Base-by-base conservation (phyloP, 2,329 filamentous ascomycete genomes). In the Microsporum audouinii region DNA sequence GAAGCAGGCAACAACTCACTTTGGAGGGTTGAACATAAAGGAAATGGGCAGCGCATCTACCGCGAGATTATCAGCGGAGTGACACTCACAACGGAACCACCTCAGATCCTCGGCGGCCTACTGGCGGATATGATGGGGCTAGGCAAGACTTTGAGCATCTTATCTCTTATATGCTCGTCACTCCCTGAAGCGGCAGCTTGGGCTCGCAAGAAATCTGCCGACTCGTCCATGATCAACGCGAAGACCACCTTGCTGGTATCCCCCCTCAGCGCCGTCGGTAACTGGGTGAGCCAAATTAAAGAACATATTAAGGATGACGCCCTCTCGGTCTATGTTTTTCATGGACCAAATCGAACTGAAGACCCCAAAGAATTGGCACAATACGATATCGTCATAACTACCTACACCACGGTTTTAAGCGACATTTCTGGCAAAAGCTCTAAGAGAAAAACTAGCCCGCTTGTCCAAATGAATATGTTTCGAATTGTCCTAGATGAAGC, bases 401-500 rank as follows among this genome's bases (percentile, higher is more conserved):
- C 94, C 0, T 99, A 97, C 70, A 88, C 89, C 43, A 95, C 90
- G 0, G 84, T 95, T 27, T 86, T 89, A 0, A 88, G 88, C 63
- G 92, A 97, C 70, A 82, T 89, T 14, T 83, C 81, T 51, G 79
- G 82, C 29, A 83, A 87, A 33, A 81, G 79, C 61, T 84, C 84
- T 62, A 88, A 85, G 68, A 76, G 78, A 12, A 84, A 71, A 2
- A 69, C 71, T 31, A 80, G 76, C 65, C 88, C 91, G 0, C 76
- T 96, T 41, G 84, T 87, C 60, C 85, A 88, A 66, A 84, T 95
- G 63, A 89, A 90, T 63, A 95, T 91, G 88, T 96, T 96, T 71
- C 87, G 92, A 23, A 88, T 97, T 60, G 90, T 96, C 0, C 81
- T 97, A 0, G 92, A 97, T 65, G 92, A 99, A 74, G 94, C 91